Percentiles rank a stretch among this genome's conserved stretches.
These are phyloP conservation scores for Pigoraptor vietnamica DNA, from an alignment of 78 protist species.

Conservation along the genomic window DNA sequence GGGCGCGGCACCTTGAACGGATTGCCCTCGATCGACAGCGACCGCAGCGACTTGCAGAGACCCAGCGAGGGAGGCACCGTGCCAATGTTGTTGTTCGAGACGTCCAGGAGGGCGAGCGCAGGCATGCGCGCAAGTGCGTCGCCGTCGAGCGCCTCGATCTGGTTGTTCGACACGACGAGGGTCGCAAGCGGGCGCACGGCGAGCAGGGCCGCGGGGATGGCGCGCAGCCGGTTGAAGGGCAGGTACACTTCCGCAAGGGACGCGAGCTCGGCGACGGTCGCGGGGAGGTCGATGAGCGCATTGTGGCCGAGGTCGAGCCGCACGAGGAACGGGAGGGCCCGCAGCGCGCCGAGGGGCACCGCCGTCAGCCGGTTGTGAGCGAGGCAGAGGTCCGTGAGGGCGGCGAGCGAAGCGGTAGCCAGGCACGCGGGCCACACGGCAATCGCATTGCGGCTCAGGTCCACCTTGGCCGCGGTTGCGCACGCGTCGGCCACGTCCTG, in stretches of 20 bases:
- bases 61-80: not conserved
- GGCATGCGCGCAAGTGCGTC: not conserved
- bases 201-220: not conserved
- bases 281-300: not conserved
- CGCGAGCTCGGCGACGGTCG: not conserved
- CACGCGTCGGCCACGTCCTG: not conserved
- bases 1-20: not conserved
- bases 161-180: not conserved
- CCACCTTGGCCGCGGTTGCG: not conserved
- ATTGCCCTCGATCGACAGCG: not conserved
- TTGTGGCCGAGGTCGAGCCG: not conserved
- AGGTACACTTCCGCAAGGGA: not conserved
- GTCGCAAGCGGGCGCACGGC: not conserved
- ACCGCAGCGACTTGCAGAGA: not conserved
- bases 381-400: not conserved
- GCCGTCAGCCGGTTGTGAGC: not conserved
- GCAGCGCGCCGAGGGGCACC: not conserved
- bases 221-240: not conserved
- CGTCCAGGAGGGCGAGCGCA: not conserved
- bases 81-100: not conserved
- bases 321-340: not conserved
- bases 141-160: not conserved
- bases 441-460: not conserved
- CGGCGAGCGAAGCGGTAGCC: not conserved
- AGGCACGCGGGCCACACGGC: not conserved